Percentiles rank a stretch among this genome's conserved stretches.
phyloP scores from a whole-genome alignment of 805 yeast species.

The Candida easanensis region DNA sequence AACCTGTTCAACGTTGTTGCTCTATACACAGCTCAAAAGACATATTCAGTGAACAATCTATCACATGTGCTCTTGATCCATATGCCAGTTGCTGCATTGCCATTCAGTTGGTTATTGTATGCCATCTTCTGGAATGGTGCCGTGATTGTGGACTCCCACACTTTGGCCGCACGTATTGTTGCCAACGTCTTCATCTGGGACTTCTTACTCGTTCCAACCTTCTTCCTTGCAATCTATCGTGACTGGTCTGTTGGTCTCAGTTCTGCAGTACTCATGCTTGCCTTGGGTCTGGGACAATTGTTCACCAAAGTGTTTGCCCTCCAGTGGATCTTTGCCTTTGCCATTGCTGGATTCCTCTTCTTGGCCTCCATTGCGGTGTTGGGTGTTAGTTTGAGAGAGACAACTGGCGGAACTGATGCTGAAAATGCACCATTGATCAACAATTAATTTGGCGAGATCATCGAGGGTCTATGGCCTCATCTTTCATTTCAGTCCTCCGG shows the following conservation, averaged over 20 bases:
- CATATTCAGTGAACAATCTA: constrained; percentile 53
- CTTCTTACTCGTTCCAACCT: constrained; percentile 61
- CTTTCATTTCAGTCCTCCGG: too few species aligned
- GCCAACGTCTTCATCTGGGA: constrained; percentile 80
- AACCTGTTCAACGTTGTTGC: constrained; percentile 59
- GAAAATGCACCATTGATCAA: constrained; percentile 41
- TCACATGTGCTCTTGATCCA: constrained; percentile 58
- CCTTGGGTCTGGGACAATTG: constrained; percentile 69
- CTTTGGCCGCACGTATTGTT: constrained; percentile 58
- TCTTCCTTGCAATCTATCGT: constrained; percentile 53
- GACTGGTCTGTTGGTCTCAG: constrained; percentile 73
- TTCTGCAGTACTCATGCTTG: constrained; percentile 56
- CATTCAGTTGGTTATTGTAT: constrained; percentile 71
- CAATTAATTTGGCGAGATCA: constrained; percentile 5
- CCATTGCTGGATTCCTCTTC: constrained; percentile 57
- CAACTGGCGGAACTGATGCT: constrained; percentile 13
- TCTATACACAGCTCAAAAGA: constrained; percentile 51
- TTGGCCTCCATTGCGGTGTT: constrained; percentile 47
- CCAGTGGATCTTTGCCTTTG: constrained; percentile 83
- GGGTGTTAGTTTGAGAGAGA: constrained; percentile 30
- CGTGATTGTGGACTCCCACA: constrained; percentile 47
- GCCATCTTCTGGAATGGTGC: constrained; percentile 87
- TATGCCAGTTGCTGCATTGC: constrained; percentile 63
- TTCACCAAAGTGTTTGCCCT: constrained; percentile 67
- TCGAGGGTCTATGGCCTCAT: background rate